Conservation (phyloP, 306 rosid genomes). For the Heteromeles arbutifolia region DNA sequence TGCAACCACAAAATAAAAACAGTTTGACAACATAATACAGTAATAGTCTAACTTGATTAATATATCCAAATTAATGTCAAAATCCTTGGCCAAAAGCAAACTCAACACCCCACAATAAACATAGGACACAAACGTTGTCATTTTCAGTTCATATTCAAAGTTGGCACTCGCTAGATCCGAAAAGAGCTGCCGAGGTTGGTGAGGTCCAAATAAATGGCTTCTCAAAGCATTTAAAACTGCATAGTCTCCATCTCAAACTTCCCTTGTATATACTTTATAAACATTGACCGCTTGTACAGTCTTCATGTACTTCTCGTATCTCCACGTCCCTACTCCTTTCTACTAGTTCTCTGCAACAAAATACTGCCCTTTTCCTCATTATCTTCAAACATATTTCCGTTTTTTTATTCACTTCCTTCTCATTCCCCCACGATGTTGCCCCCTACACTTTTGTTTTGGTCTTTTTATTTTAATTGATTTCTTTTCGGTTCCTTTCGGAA, state of each 20-base stretch:
- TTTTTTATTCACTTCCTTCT: constrained; percentile 2
- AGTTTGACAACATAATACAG: too few species aligned
- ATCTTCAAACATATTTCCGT: not conserved
- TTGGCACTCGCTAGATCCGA: not conserved
- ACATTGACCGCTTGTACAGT: constrained; percentile 31
- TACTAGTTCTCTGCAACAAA: constrained; percentile 45
- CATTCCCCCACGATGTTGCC: constrained; percentile 8
- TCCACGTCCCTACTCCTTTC: constrained; percentile 35
- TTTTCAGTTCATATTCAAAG: not conserved
- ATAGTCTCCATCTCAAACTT: not conserved
- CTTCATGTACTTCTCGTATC: constrained; percentile 34
- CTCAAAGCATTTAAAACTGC: not conserved
- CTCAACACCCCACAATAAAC: not conserved
- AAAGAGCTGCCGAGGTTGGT: not conserved
- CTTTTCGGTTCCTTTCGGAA: constrained; percentile 4
- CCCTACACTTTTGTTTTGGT: not conserved
- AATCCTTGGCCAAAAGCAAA: not conserved
- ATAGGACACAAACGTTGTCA: not conserved
- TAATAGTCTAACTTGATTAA: too few species aligned
- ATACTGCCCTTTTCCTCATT: constrained; percentile 18
- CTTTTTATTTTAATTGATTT: not conserved
- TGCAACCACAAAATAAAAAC: too few species aligned
- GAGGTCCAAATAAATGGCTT: not conserved
- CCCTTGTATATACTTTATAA: not conserved
- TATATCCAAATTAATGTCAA: not conserved